phyloP scores from a whole-genome alignment of 1,139 yeast genomes.

The Magnusiomyces clavatus region DNA sequence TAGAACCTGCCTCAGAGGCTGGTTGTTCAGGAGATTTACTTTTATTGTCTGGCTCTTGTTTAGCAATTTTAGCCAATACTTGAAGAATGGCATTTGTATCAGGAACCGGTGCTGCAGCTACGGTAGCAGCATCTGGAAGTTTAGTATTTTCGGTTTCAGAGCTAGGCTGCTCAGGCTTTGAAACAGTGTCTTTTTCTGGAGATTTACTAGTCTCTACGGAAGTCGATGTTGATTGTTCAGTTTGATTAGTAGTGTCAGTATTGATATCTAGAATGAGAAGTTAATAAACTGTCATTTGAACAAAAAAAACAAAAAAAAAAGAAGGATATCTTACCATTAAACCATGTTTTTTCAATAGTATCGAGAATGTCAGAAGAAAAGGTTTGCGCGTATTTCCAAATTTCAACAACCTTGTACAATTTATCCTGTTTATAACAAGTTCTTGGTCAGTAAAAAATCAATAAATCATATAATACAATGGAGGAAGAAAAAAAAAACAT shows the following conservation, averaged over 20 bases:
- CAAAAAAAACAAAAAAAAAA: no score
- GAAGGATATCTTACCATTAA: slow-evolving; percentile 24
- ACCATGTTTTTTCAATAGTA: slow-evolving; percentile 52
- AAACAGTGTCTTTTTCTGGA: slow-evolving; percentile 7
- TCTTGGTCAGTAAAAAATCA: slow-evolving; percentile 31
- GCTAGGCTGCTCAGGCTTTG: slow-evolving; percentile 9
- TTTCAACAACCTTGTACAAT: slow-evolving; percentile 74
- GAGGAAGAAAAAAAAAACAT: slow-evolving; percentile 12
- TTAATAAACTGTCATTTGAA: no score
- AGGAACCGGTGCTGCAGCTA: slow-evolving; percentile 20
- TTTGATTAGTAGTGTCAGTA: not conserved
- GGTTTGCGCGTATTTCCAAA: slow-evolving; percentile 85
- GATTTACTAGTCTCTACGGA: slow-evolving; percentile 35
- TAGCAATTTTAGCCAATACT: slow-evolving; percentile 33
- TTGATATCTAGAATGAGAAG: no score
- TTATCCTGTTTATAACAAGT: slow-evolving; percentile 43
- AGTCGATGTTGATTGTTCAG: slow-evolving; percentile 21
- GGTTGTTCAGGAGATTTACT: slow-evolving; percentile 3
- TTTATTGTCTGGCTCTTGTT: slow-evolving; percentile 24
- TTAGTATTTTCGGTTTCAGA: slow-evolving; percentile 12
- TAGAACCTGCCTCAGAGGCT: slow-evolving; percentile 12
- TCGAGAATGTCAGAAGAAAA: slow-evolving; percentile 52
- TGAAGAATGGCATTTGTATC: slow-evolving; percentile 35
- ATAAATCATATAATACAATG: no score
- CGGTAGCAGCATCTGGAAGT: slow-evolving; percentile 5